Conservation (phyloP, 106 monocot genomes). For the Posidonia australis region DNA sequence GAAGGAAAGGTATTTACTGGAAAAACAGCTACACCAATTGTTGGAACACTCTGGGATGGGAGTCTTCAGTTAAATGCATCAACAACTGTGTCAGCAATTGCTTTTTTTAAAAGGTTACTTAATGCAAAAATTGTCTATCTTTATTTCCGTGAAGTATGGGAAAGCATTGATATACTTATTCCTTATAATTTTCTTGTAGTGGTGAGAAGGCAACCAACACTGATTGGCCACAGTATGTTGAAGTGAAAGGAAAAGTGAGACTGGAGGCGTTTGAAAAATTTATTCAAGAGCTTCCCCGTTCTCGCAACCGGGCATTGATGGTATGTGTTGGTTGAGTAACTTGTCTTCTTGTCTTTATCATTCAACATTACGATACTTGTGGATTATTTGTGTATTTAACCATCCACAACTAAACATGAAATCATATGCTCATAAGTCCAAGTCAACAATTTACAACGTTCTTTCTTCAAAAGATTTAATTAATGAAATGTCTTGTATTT, state of each 20-base stretch:
- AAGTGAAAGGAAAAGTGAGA: slow-evolving; percentile 75
- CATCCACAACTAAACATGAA: too few relatives aligned
- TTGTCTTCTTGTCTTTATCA: too few relatives aligned
- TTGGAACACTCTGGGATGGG: slow-evolving; percentile 52
- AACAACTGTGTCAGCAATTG: slow-evolving; percentile 35
- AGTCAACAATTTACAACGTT: too few relatives aligned
- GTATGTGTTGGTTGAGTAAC: slow-evolving; percentile 17
- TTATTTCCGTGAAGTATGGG: background rate
- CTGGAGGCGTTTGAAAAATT: slow-evolving; percentile 79
- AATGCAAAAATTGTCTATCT: background rate
- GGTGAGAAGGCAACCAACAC: slow-evolving; percentile 52
- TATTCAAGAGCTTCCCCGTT: slow-evolving; percentile 76
- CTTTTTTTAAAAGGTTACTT: slow-evolving; percentile 58
- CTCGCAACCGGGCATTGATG: slow-evolving; percentile 63
- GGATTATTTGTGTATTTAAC: too few relatives aligned
- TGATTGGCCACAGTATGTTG: slow-evolving; percentile 54
- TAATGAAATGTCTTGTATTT: too few relatives aligned
- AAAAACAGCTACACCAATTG: slow-evolving; percentile 13
- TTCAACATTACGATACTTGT: too few relatives aligned
- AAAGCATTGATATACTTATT: background rate
- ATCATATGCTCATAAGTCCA: too few relatives aligned
- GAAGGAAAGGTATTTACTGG: slow-evolving; percentile 14
- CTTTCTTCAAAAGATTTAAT: too few relatives aligned
- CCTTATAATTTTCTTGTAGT: slow-evolving; percentile 19
- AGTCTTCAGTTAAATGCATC: slow-evolving; percentile 45